Evolutionary conservation across 371 early-diverging fungal species (phyloP).

Genomic region (Dichotomocladium elegans): DNA sequence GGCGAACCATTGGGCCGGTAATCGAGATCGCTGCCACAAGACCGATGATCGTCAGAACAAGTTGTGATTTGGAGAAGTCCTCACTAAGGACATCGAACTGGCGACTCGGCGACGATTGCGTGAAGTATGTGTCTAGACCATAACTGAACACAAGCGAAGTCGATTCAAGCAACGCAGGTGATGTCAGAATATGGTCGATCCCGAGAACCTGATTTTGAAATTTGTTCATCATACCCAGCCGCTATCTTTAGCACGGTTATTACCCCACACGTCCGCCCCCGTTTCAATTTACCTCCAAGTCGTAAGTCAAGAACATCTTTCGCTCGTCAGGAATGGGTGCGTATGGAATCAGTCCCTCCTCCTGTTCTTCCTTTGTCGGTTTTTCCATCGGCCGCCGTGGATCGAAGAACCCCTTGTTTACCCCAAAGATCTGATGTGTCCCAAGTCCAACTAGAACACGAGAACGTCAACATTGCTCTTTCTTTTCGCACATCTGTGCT

Average conservation of each 20-base stretch:
- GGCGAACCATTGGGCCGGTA: constrained; percentile 68
- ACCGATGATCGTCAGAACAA: constrained; percentile 78
- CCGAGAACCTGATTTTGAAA: constrained; percentile 50
- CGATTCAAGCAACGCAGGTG: constrained; percentile 86
- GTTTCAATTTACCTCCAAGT: constrained; percentile 58
- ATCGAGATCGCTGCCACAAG: constrained; percentile 67
- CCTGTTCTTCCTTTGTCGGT: constrained; percentile 68
- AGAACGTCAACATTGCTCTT: too few relatives aligned
- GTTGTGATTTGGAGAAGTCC: constrained; percentile 81
- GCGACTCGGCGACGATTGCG: constrained; percentile 78
- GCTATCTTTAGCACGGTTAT: too few relatives aligned
- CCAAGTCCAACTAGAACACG: constrained; percentile 56
- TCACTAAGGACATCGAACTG: constrained; percentile 90
- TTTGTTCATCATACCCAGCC: too few relatives aligned
- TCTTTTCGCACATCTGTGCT: too few relatives aligned
- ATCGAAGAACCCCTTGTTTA: constrained; percentile 81
- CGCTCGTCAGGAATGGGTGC: constrained; percentile 64
- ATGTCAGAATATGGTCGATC: constrained; percentile 60
- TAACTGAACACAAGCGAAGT: constrained; percentile 85
- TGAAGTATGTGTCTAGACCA: constrained; percentile 88
- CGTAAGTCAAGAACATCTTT: constrained; percentile 70
- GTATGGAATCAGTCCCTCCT: constrained; percentile 83
- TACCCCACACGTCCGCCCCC: too few relatives aligned
- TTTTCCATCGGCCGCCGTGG: constrained; percentile 73
- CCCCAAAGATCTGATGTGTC: constrained; percentile 66